Base-by-base conservation (phyloP, 2,329 filamentous ascomycete genomes). In the Endoconidiophora laricicola region DNA sequence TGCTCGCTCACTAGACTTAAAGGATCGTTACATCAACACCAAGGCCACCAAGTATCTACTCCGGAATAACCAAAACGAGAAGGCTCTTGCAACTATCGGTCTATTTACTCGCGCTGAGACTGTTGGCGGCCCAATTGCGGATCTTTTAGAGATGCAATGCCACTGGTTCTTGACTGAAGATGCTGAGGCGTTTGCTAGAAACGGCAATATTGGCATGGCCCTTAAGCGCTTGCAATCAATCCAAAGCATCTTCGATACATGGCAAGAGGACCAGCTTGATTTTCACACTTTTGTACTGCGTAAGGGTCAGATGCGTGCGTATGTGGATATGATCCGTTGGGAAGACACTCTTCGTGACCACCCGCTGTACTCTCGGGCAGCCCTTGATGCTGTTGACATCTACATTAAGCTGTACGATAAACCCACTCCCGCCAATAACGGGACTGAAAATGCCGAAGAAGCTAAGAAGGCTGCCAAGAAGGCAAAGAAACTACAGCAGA, bases 211-310 rank as follows among this genome's bases (percentile, higher is more conserved):
- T 44, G 86, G 83, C 3, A 73, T 95, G 53, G 90, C 93, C 0
- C 71, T 98, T 48, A 98, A 98, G 70, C 79, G 93, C 46, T 90
- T 95, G 65, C 85, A 88, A 56, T 73, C 85, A 20, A 77, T 98
- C 52, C 81, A 82, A 63, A 86, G 85, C 65, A 93, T 98, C 56
- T 98, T 98, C 60, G 90, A 96, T 57, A 79, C 86, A 18, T 98
- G 91, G 91, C 83, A 94, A 61, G 93, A 98, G 63, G 91, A 98
- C 59, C 91, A 98, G 61, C 95, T 96, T 59, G 91, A 98, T 63
- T 98, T 98, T 70, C 93, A 98, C 71, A 86, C 79, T 62, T 98
- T 98, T 66, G 95, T 87, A 18, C 70, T 98, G n/a, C 75, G 91
- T 18, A 98, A 96, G 65, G 93, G 93, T 12, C 90, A 94, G 71